Conservation (phyloP, 176 grass and related monocot genomes). For the Saccharum officinarum region DNA sequence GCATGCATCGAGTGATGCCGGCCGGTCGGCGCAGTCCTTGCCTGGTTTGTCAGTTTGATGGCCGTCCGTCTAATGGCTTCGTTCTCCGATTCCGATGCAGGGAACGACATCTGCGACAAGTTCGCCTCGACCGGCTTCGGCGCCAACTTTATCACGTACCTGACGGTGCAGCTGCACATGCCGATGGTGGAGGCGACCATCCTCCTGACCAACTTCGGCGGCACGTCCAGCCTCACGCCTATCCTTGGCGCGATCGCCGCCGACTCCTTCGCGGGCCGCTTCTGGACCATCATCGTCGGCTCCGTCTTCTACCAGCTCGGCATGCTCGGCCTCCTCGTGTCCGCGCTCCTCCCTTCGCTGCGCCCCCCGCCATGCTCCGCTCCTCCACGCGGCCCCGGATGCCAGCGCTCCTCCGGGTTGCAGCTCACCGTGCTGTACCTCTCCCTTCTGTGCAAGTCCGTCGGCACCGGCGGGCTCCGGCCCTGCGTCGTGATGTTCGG, state of each 20-base stretch:
- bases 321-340: conserved; percentile 57
- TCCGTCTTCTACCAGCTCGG: conserved; percentile 67
- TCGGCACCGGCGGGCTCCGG: conserved; percentile 78
- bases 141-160: conserved; percentile 81
- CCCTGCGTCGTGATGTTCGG: conserved; percentile 80
- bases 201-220: conserved; percentile 65
- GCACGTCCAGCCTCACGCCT: conserved; percentile 68
- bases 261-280: conserved; percentile 85
- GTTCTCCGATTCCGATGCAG: conserved; percentile 29
- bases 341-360: conserved; percentile 45
- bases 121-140: conserved; percentile 61
- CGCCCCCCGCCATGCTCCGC: conserved; percentile 15
- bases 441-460: conserved; percentile 48
- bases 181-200: conserved; percentile 72
- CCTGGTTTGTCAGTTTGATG: background rate
- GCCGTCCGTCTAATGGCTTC: background rate
- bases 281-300: conserved; percentile 71
- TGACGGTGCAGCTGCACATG: conserved; percentile 68
- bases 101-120: conserved; percentile 60
- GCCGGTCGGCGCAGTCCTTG: background rate
- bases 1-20: background rate
- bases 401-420: conserved; percentile 32
- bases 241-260: conserved; percentile 72
- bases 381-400: background rate
- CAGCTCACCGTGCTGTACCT: conserved; percentile 56